Evolutionary conservation across 1,284 basidiomycete genomes (phyloP).

Genomic region (Marasmius fiardii): DNA sequence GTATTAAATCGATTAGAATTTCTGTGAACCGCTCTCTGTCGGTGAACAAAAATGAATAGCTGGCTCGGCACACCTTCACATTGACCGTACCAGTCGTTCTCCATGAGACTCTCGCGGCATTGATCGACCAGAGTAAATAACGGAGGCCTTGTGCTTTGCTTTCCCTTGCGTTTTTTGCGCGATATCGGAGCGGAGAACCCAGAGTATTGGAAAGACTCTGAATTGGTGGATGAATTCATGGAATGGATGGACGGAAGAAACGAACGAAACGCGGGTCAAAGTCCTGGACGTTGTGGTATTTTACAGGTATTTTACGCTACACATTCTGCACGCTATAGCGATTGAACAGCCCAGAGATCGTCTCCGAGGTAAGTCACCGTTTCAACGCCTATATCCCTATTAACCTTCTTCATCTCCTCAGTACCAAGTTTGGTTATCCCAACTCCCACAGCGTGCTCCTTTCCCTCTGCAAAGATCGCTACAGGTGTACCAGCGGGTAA

Average conservation of each 20-base stretch:
- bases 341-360: conserved; percentile 81
- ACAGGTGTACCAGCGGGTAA: conserved; percentile 75
- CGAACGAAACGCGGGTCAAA: neutral
- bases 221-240: neutral
- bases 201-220: conserved; percentile 29
- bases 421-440: conserved; percentile 83
- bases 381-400: conserved; percentile 92
- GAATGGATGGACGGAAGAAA: neutral
- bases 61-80: conserved; percentile 35
- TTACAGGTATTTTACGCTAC: neutral
- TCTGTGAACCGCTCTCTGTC: neutral
- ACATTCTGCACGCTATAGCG: conserved; percentile 53
- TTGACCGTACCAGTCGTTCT: conserved; percentile 40
- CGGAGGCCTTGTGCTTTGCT: conserved; percentile 22
- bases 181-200: conserved; percentile 39
- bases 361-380: conserved; percentile 85
- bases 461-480: conserved; percentile 93
- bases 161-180: conserved; percentile 37
- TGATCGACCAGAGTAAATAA: conserved; percentile 28
- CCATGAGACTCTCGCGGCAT: conserved; percentile 32
- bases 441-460: conserved; percentile 88
- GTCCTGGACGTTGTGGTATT: no score
- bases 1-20: neutral
- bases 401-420: conserved; percentile 87
- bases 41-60: neutral